Evolutionary conservation across 164 flowering plant genomes (phyloP).

Genomic region (Echeveria elegans): DNA sequence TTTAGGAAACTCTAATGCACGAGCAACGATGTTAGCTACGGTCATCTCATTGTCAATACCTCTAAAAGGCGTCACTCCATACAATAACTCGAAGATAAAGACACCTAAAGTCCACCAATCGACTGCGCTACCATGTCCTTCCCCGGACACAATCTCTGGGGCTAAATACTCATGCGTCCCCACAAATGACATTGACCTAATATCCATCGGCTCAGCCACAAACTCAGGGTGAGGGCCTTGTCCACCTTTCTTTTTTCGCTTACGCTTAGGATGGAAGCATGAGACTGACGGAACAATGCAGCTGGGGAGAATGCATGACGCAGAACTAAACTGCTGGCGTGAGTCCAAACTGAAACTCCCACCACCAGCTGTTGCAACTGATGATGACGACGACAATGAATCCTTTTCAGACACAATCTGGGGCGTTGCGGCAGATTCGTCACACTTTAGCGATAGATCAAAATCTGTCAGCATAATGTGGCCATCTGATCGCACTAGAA

Average conservation of each 20-base stretch:
- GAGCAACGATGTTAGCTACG: conserved; percentile 70
- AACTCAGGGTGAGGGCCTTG: conserved; percentile 34
- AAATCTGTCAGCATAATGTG: conserved; percentile 95
- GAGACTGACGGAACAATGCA: conserved; percentile 74
- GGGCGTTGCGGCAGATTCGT: conserved; percentile 37
- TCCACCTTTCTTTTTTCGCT: conserved; percentile 39
- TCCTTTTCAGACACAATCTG: conserved; percentile 35
- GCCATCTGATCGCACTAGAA: conserved; percentile 68
- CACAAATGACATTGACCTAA: conserved; percentile 81
- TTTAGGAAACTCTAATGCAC: conserved; percentile 73
- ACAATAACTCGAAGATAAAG: conserved; percentile 62
- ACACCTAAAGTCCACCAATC: conserved; percentile 96
- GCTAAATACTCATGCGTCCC: conserved; percentile 92
- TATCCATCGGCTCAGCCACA: conserved; percentile 64
- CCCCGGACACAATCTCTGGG: conserved; percentile 81
- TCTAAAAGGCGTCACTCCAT: conserved; percentile 70
- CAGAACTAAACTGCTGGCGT: conserved; percentile 19
- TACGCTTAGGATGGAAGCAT: conserved; percentile 53
- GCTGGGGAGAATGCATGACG: conserved; percentile 69
- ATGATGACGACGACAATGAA: neutral
- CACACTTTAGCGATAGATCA: conserved; percentile 69
- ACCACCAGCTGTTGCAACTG: conserved; percentile 7
- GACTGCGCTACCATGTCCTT: conserved; percentile 84
- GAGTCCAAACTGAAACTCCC: conserved; percentile 18
- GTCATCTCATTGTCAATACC: conserved; percentile 67